A percentile compares a stretch with the other conserved stretches of the same genome.
phyloP scores from a whole-genome alignment of 164 flowering plant genomes.

The Amborella trichopoda region DNA sequence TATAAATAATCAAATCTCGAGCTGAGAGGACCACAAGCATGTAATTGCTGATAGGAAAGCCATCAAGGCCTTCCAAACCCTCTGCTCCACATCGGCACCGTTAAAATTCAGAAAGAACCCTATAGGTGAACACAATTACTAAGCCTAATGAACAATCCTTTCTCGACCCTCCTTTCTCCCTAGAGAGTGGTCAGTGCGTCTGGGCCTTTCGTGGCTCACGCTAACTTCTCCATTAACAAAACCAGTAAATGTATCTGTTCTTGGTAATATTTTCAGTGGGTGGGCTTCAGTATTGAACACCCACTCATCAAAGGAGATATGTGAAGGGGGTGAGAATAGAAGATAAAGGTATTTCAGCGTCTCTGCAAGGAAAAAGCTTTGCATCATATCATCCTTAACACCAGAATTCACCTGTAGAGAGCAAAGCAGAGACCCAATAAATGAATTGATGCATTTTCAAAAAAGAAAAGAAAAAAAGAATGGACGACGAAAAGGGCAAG shows the following conservation, averaged over 20 bases:
- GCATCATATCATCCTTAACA: constrained; percentile 90
- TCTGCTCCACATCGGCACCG: background rate
- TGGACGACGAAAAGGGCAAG: too few relatives aligned
- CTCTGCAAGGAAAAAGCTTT: constrained; percentile 96
- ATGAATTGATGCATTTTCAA: too few relatives aligned
- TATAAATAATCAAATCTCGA: background rate
- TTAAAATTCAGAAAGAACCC: background rate
- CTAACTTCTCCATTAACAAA: too few relatives aligned
- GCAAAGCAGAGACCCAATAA: too few relatives aligned
- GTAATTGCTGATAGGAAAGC: background rate
- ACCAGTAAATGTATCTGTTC: too few relatives aligned
- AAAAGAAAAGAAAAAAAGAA: too few relatives aligned
- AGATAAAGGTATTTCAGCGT: constrained; percentile 89
- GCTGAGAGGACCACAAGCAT: background rate
- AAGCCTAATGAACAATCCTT: constrained; percentile 6
- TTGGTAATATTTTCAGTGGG: constrained; percentile 61
- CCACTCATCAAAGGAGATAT: constrained; percentile 81
- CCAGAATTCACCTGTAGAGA: constrained; percentile 60
- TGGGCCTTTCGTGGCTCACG: too few relatives aligned
- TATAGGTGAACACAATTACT: constrained; percentile 2
- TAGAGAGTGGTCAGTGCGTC: constrained; percentile 22
- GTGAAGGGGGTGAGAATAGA: constrained; percentile 69
- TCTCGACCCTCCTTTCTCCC: constrained; percentile 57
- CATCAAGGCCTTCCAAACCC: background rate
- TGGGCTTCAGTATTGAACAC: constrained; percentile 97